Conservation (phyloP, 441 rosid species). For the Biscutella laevigata region DNA sequence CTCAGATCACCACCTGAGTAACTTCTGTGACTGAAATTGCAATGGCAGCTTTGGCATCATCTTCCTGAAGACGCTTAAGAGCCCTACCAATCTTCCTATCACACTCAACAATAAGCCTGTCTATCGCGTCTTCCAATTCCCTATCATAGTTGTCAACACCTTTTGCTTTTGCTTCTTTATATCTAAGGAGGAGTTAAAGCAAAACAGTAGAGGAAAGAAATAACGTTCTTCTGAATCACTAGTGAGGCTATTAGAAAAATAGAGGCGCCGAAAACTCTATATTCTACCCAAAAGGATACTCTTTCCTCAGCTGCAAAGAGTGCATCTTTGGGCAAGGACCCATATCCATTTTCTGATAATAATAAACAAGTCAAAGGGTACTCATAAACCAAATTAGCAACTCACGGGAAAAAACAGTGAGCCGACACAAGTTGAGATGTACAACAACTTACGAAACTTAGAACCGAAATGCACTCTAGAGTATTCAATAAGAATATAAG, state of each 20-base stretch:
- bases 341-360: slow-evolving; percentile 91
- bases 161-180: slow-evolving; percentile 76
- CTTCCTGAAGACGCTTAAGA: slow-evolving; percentile 94
- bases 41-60: slow-evolving; percentile 97
- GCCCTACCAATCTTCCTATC: slow-evolving; percentile 96
- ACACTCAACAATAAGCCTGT: slow-evolving; percentile 89
- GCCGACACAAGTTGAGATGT: not conserved
- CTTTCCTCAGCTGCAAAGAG: slow-evolving; percentile 89
- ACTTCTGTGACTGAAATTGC: slow-evolving; percentile 95
- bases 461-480: slow-evolving; percentile 8
- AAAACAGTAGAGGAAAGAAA: slow-evolving; percentile 9
- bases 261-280: not conserved
- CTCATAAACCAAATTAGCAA: not conserved
- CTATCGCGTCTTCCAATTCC: slow-evolving; percentile 93
- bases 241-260: not conserved
- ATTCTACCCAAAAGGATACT: slow-evolving; percentile 48
- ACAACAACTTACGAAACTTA: slow-evolving; percentile 11
- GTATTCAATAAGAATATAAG: slow-evolving; percentile 7
- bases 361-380: slow-evolving; percentile 14
- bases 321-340: slow-evolving; percentile 99
- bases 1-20: slow-evolving; percentile 56
- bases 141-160: slow-evolving; percentile 77
- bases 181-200: slow-evolving; percentile 47
- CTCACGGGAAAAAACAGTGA: not conserved
- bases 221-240: not conserved